These are phyloP conservation scores for Periconia sp. DNA, from an alignment of 2,329 filamentous ascomycete genomes.

Conservation along the genomic window DNA sequence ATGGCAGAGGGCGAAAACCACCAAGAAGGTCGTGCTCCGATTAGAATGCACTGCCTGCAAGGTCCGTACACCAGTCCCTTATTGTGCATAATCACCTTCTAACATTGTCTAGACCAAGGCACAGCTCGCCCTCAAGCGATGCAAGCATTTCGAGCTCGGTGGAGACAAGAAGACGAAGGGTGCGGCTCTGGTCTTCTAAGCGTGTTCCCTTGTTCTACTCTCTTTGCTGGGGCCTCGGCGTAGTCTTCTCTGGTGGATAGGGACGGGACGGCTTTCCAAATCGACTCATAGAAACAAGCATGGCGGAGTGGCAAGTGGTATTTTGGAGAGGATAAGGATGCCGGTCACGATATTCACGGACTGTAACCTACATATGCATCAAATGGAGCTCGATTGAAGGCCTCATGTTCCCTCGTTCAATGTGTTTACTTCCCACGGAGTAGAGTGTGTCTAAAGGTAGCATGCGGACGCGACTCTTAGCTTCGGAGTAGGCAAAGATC, in stretches of 20 bases:
- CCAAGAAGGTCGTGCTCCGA: conserved; percentile 99
- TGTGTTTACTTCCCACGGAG: too few species aligned
- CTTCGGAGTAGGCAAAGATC: conserved; percentile 5
- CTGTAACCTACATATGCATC: conserved; percentile 49
- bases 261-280: conserved; percentile 42
- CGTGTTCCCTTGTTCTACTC: conserved; percentile 56
- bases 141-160: conserved; percentile 99
- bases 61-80: conserved; percentile 21
- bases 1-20: conserved; percentile 94
- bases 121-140: conserved; percentile 98
- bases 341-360: conserved; percentile 43
- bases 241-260: conserved; percentile 44
- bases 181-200: conserved; percentile 99
- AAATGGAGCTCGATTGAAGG: conserved; percentile 49
- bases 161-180: conserved; percentile 99
- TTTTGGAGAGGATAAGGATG: conserved; percentile 40
- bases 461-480: conserved; percentile 5
- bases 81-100: conserved; percentile 9
- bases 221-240: conserved; percentile 48
- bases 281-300: conserved; percentile 40
- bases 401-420: conserved; percentile 11
- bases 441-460: not conserved
- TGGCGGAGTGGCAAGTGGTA: conserved; percentile 33
- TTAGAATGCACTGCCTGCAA: conserved; percentile 98
- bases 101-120: conserved; percentile 71